A percentile compares a stretch with the other conserved stretches of the same genome.
These are phyloP conservation scores for Podaxis sp. DNA, from an alignment of 768 basidiomycete genomes.

Conservation along the genomic window DNA sequence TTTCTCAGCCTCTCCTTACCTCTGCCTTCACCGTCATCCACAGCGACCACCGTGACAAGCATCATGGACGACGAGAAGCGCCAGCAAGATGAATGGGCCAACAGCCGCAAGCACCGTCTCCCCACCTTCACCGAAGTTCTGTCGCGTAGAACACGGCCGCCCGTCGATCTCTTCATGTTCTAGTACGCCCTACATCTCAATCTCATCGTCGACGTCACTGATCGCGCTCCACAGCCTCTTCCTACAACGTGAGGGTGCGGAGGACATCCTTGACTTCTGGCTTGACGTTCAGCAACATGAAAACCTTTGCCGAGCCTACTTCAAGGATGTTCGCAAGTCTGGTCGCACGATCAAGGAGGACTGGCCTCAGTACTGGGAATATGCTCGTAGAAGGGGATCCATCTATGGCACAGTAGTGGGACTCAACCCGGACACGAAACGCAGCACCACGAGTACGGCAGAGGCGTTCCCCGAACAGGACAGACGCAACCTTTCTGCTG, in stretches of 20 bases:
- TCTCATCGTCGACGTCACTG: neutral
- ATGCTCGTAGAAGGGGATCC: constrained; percentile 86
- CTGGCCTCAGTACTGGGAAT: constrained; percentile 98
- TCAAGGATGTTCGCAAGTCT: constrained; percentile 97
- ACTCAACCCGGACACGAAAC: constrained; percentile 64
- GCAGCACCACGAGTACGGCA: constrained; percentile 78
- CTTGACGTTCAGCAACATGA: constrained; percentile 99
- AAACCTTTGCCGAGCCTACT: constrained; percentile 96
- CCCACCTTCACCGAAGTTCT: constrained; percentile 92
- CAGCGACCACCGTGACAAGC: constrained; percentile 9
- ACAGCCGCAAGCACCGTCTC: constrained; percentile 66
- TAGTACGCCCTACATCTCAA: constrained; percentile 62
- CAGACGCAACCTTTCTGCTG: constrained; percentile 53
- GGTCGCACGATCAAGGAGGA: constrained; percentile 91
- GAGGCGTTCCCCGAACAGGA: constrained; percentile 70
- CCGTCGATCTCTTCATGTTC: constrained; percentile 98
- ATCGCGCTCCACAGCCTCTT: constrained; percentile 60
- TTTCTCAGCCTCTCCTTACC: constrained; percentile 21
- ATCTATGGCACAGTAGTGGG: constrained; percentile 91
- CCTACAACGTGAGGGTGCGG: constrained; percentile 91
- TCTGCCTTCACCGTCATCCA: constrained; percentile 14
- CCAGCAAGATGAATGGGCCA: constrained; percentile 71
- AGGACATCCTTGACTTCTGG: constrained; percentile 98
- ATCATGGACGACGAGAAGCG: constrained; percentile 48
- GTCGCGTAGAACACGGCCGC: constrained; percentile 84